Percentiles rank a stretch among this genome's conserved stretches.
These are phyloP conservation scores for Schoenoplectus tabernaemontani DNA, from an alignment of 202 grass and related monocot species.

Conservation along the genomic window DNA sequence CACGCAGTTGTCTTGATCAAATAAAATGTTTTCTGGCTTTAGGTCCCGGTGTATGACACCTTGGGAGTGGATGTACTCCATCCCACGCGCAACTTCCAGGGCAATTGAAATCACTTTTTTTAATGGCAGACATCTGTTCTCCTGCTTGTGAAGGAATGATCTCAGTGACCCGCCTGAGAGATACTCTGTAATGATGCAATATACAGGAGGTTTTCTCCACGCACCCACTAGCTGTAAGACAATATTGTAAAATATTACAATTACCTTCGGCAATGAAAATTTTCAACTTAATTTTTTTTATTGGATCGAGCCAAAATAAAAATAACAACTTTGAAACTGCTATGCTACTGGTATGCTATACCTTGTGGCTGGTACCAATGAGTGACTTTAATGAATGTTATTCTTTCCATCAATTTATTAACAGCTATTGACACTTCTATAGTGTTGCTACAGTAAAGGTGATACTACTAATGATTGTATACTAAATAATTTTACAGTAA, in stretches of 20 bases:
- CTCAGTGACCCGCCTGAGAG: slow-evolving; percentile 78
- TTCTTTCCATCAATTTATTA: too few relatives aligned
- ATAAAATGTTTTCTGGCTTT: slow-evolving; percentile 92
- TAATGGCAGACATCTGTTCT: slow-evolving; percentile 53
- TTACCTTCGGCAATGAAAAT: not conserved
- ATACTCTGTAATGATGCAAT: slow-evolving; percentile 89
- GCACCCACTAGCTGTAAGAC: slow-evolving; percentile 64
- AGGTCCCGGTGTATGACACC: slow-evolving; percentile 84
- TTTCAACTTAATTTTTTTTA: too few relatives aligned
- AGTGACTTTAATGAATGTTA: too few relatives aligned
- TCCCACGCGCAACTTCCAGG: slow-evolving; percentile 58
- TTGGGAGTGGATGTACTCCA: slow-evolving; percentile 89
- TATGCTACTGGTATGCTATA: not conserved
- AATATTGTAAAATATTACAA: slow-evolving; percentile 29
- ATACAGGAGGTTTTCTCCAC: slow-evolving; percentile 65
- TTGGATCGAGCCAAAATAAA: too few relatives aligned
- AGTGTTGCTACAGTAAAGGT: not conserved
- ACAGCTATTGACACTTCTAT: not conserved
- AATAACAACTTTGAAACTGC: not conserved
- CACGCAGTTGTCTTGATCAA: slow-evolving; percentile 61
- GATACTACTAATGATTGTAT: not conserved
- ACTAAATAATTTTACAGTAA: not conserved
- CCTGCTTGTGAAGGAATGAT: slow-evolving; percentile 61
- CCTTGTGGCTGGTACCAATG: not conserved
- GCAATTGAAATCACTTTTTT: slow-evolving; percentile 51